A percentile compares a stretch with the other conserved stretches of the same genome.
Conservation (phyloP, 208 protist species). For the Zelonia costaricensis region DNA sequence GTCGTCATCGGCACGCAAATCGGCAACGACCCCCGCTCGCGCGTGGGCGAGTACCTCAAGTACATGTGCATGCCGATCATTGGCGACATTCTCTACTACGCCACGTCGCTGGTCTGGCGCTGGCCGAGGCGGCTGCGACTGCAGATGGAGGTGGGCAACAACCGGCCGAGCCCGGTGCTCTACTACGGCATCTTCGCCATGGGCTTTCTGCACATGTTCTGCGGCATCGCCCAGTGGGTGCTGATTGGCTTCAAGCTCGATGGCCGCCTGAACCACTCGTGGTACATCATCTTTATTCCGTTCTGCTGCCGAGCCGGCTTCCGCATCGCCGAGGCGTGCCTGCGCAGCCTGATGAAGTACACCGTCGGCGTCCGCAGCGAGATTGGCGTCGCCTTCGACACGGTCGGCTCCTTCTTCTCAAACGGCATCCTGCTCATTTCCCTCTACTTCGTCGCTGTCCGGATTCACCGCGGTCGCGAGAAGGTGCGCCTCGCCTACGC, state of each 20-base stretch:
- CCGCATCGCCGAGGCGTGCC: constrained; percentile 70
- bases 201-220: constrained; percentile 60
- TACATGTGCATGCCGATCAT: constrained; percentile 76
- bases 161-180: constrained; percentile 50
- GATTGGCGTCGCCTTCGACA: constrained; percentile 79
- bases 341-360: constrained; percentile 76
- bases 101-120: constrained; percentile 86
- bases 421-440: constrained; percentile 80
- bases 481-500: constrained; percentile 38
- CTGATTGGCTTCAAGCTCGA: constrained; percentile 75
- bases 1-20: constrained; percentile 56
- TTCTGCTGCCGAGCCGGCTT: constrained; percentile 61
- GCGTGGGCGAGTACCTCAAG: constrained; percentile 38
- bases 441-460: constrained; percentile 82
- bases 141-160: constrained; percentile 75
- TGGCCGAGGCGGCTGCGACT: constrained; percentile 69
- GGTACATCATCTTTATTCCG: constrained; percentile 81
- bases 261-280: constrained; percentile 44
- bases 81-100: constrained; percentile 79
- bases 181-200: constrained; percentile 77
- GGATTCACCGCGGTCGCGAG: constrained; percentile 55
- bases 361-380: constrained; percentile 61
- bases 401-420: constrained; percentile 78
- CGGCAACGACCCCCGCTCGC: constrained; percentile 22
- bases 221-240: constrained; percentile 80